A percentile compares a stretch with the other conserved stretches of the same genome.
Conservation (phyloP, 192 early-diverging fungal genomes). For the Linnemannia exigua region DNA sequence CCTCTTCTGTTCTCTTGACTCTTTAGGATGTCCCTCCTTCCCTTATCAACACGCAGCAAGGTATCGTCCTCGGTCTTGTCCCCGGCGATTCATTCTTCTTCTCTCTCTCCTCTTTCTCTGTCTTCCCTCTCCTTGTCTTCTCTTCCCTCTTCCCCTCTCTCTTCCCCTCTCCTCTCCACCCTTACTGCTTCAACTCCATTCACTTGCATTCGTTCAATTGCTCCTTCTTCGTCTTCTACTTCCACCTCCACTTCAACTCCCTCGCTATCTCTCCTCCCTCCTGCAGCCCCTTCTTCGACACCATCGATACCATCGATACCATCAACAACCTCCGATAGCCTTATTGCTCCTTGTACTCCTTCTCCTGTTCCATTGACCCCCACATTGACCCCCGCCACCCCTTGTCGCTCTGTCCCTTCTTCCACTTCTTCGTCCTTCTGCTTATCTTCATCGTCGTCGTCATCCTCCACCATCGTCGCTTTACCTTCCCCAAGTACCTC, state of each 20-base stretch:
- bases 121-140: not conserved
- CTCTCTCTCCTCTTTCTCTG: not conserved
- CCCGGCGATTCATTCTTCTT: not conserved
- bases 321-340: not conserved
- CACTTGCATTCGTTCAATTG: not conserved
- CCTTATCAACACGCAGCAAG: conserved; percentile 6
- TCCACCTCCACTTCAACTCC: not conserved
- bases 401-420: not conserved
- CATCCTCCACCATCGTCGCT: conserved; percentile 10
- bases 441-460: conserved; percentile 35
- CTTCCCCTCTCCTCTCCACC: not conserved
- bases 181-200: not conserved
- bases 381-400: not conserved
- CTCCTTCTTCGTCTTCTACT: not conserved
- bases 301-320: too few species aligned
- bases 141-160: not conserved
- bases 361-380: not conserved
- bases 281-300: conserved; percentile 1
- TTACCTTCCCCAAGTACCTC: not conserved
- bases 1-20: not conserved
- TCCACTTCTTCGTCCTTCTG: conserved; percentile 1
- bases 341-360: not conserved
- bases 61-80: not conserved
- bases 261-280: not conserved
- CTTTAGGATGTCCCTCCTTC: not conserved